Percentiles rank a stretch among this genome's conserved stretches.
phyloP scores from a whole-genome alignment of 2,329 filamentous ascomycete genomes.

The Bretziella fagacearum region DNA sequence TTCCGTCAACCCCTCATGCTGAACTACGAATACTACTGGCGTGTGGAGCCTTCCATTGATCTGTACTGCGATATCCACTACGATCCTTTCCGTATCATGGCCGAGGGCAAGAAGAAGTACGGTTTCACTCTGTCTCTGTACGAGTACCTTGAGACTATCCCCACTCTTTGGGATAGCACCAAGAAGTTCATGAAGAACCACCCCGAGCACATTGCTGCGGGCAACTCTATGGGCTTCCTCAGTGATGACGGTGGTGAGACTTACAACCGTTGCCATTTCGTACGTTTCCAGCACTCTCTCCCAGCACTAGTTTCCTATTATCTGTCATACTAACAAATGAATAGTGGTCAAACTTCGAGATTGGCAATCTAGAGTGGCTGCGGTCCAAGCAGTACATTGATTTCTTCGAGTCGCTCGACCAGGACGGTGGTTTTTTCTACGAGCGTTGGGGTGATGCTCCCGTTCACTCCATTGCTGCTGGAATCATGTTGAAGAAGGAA shows the following conservation, averaged over 20 bases:
- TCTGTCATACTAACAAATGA: constrained; percentile 7
- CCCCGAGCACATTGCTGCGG: constrained; percentile 70
- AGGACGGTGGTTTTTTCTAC: constrained; percentile 94
- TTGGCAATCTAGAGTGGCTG: constrained; percentile 87
- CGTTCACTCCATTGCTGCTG: constrained; percentile 91
- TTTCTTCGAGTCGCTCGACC: constrained; percentile 76
- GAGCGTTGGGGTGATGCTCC: constrained; percentile 97
- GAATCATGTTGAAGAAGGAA: constrained; percentile 73
- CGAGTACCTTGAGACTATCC: constrained; percentile 93
- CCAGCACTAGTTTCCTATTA: background rate
- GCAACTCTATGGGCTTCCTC: constrained; percentile 79
- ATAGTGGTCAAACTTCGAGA: constrained; percentile 99
- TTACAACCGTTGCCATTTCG: constrained; percentile 96
- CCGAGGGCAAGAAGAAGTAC: constrained; percentile 94
- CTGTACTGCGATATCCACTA: constrained; percentile 92
- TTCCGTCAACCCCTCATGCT: constrained; percentile 87
- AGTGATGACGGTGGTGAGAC: constrained; percentile 80
- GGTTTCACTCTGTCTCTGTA: constrained; percentile 90
- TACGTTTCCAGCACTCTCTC: constrained; percentile 21
- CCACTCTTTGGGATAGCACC: constrained; percentile 84
- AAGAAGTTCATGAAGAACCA: constrained; percentile 87
- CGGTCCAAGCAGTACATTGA: constrained; percentile 77
- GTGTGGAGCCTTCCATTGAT: constrained; percentile 92
- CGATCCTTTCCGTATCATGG: constrained; percentile 94
- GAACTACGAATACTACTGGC: constrained; percentile 99